Evolutionary conservation across 768 basidiomycete species (phyloP), one percentile per base, ranked within the genome.

Genomic region (Boletus pseudopeckii): DNA sequence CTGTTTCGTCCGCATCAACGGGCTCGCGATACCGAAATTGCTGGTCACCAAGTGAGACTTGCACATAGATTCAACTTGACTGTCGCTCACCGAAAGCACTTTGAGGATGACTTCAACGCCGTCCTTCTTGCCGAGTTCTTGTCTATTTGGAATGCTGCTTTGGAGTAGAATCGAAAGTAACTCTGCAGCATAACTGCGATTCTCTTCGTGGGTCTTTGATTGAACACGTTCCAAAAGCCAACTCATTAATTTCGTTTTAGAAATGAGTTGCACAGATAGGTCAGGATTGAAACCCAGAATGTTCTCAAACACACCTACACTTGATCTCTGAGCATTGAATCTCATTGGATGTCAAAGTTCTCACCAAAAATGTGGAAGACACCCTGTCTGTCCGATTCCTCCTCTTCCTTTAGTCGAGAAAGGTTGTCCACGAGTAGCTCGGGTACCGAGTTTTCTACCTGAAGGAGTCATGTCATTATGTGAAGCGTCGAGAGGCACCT

Each of bases 351-450:
- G 34, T n/a, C 10, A 20, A 39, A 9, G 11, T 40, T 34, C 72
- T 48, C 62, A 88, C 90, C 89, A n/a, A 98, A 73, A 32, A 96
- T 84, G 65, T 97, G 92, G 74, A 92, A 98, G 41, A 97, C 81
- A 7, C 97, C 97, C 66, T 92, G 90, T 45, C 84, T 77, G 66
- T 98, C 97, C 0, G 90, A 81, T 64, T 98, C 95, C 69, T 98
- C 95, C 18, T 72, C 70, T 69, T 98, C 95, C 62, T 95, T 90
- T n/a, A 99, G 71, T 26, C 97, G 85, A 41, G 79, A 72, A 20
- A 98, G 75, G 66, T 98, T 98, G 59, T 92, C 86, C 4, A 95
- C 92, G 7, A 98, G 79, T 3, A 98, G 74, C 67, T 98, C 95
- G 48, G 95, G 73, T 4, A 94, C 79, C 1, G 91, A 88, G 64